phyloP scores from a whole-genome alignment of 2,329 filamentous ascomycete species.

The Colletotrichum noveboracense region DNA sequence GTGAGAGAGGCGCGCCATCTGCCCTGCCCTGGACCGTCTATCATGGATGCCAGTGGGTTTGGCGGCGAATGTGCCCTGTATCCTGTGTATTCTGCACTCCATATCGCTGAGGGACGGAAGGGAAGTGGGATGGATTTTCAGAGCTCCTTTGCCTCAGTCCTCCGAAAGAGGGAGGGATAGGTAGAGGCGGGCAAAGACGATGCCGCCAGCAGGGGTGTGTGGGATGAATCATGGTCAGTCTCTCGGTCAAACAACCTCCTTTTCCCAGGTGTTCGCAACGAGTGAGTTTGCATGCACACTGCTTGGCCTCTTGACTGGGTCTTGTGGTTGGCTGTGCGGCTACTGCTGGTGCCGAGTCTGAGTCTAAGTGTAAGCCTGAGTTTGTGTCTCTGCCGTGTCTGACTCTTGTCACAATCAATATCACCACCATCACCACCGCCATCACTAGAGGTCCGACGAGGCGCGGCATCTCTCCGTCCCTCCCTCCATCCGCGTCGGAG shows the following conservation, averaged over 20 bases:
- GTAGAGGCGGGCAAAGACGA: neutral
- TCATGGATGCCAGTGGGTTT: neutral
- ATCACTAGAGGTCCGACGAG: neutral
- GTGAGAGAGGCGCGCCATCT: neutral
- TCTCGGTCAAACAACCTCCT: constrained; percentile 12
- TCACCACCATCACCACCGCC: neutral
- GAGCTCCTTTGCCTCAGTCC: neutral
- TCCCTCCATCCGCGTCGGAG: neutral
- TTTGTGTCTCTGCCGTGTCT: neutral
- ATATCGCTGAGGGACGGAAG: neutral
- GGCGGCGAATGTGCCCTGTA: constrained; percentile 3
- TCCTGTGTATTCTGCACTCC: neutral
- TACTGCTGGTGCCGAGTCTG: constrained; percentile 1
- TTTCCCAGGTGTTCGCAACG: neutral
- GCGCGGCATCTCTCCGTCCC: neutral
- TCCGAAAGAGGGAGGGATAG: neutral
- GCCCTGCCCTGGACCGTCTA: neutral
- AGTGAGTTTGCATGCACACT: neutral
- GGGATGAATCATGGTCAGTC: constrained; percentile 13
- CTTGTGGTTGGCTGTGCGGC: neutral
- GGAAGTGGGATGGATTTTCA: constrained; percentile 11
- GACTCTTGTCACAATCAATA: neutral
- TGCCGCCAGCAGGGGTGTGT: neutral
- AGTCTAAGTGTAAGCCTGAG: neutral
- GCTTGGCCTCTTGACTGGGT: neutral